Conservation (phyloP, 495 filamentous ascomycete genomes). For the Podospora didyma region DNA sequence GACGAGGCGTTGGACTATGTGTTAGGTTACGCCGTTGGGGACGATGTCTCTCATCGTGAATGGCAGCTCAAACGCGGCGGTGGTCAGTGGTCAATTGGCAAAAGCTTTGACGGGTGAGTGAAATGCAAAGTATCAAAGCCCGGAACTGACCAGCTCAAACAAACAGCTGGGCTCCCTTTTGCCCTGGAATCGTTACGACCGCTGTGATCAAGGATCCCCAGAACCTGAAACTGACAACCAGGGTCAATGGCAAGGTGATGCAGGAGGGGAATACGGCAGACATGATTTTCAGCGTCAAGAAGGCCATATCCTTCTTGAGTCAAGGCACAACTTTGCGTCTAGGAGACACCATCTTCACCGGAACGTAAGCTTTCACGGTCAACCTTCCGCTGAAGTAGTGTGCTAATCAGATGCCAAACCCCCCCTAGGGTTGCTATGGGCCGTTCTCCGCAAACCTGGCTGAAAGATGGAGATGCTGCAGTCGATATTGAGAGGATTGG, state of each 20-base stretch:
- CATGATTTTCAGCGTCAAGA: slow-evolving; percentile 75
- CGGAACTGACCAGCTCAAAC: too few species aligned
- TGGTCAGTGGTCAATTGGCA: slow-evolving; percentile 77
- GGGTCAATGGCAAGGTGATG: slow-evolving; percentile 66
- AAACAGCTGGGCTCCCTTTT: slow-evolving; percentile 69
- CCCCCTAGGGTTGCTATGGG: slow-evolving; percentile 80
- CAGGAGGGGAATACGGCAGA: slow-evolving; percentile 74
- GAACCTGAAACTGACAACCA: slow-evolving; percentile 59
- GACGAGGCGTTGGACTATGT: slow-evolving; percentile 67
- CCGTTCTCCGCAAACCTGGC: slow-evolving; percentile 66
- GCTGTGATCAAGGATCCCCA: slow-evolving; percentile 68
- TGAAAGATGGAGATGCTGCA: slow-evolving; percentile 74
- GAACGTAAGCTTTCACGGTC: slow-evolving; percentile 49
- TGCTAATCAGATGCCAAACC: too few species aligned
- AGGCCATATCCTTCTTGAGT: slow-evolving; percentile 71
- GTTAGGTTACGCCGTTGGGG: slow-evolving; percentile 74
- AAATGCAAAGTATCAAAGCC: too few species aligned
- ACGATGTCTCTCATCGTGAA: slow-evolving; percentile 80
- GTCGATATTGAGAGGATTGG: slow-evolving; percentile 71
- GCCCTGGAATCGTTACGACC: slow-evolving; percentile 71
- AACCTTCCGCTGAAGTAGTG: too few species aligned
- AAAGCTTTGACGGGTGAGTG: slow-evolving; percentile 68
- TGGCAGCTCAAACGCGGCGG: slow-evolving; percentile 79
- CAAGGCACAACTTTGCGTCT: slow-evolving; percentile 74
- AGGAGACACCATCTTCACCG: slow-evolving; percentile 81